Conservation (phyloP, 2,329 filamentous ascomycete genomes). For the Bisporella sp. region DNA sequence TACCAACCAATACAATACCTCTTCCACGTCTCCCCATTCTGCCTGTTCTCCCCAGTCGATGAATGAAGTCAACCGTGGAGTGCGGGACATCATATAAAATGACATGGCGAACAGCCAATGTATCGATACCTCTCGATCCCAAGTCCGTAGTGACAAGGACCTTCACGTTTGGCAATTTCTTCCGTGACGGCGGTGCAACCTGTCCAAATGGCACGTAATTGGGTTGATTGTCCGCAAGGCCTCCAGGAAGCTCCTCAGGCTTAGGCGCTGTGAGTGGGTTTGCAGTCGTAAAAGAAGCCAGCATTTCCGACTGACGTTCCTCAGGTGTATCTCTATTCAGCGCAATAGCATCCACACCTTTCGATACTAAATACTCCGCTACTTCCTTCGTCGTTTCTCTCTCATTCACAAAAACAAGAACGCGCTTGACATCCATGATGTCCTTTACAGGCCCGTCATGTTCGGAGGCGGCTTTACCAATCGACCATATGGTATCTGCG, state of each 20-base stretch:
- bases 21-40: conserved; percentile 87
- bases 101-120: conserved; percentile 81
- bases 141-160: conserved; percentile 93
- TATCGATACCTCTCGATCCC: conserved; percentile 89
- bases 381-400: conserved; percentile 81
- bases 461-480: conserved; percentile 66
- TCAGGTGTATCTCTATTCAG: conserved; percentile 80
- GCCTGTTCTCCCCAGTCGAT: conserved; percentile 84
- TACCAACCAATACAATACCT: conserved; percentile 85
- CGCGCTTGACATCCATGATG: conserved; percentile 65
- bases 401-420: conserved; percentile 96
- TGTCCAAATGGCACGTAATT: conserved; percentile 25
- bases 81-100: conserved; percentile 97
- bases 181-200: conserved; percentile 18
- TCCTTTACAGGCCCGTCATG: conserved; percentile 50
- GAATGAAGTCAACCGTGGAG: conserved; percentile 96
- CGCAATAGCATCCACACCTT: conserved; percentile 83
- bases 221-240: conserved; percentile 31
- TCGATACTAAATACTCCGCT: conserved; percentile 68
- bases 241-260: conserved; percentile 28
- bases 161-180: conserved; percentile 64
- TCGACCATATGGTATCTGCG: conserved; percentile 89
- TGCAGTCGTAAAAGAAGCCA: conserved; percentile 62
- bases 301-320: conserved; percentile 67
- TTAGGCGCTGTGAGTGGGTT: conserved; percentile 29